Evolutionary conservation across 352 stramenopile genomes (phyloP), one percentile per base, ranked within the genome.

Genomic region (Blastocystis sp.): DNA sequence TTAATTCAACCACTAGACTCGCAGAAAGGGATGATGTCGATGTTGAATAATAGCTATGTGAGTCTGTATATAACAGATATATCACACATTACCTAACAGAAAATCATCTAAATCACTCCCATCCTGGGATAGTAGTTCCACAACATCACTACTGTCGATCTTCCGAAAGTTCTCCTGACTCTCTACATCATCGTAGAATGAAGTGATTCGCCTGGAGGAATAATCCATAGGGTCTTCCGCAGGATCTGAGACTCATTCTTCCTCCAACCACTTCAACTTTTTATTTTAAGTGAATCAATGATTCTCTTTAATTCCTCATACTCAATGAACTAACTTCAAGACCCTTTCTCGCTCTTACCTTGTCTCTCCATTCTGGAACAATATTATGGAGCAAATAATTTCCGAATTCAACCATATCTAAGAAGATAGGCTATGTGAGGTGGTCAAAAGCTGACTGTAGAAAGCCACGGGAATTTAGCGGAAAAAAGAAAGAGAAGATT

Each of bases 301-400:
- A 84, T 84, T 27, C 27, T 84, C 48, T 84, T 84, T 30, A 84
- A 40, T 51, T 30, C 15, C 22, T 84, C 73, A 84, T 84, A 84
- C 53, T 84, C 56, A 24, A 84, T 68, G 44, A 68, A 84, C 73
- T 84, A 42, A 24, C 35, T 66, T 24, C 6, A 37, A 17, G 59
- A 19, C 48, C 27, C 44, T 27, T 7, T 13, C 17, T 22, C 7
- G 51, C 11, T 5, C 9, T 9, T 69, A 84, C 73, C 30, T 84
- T 84, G 33, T 84, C 73, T 48, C 51, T 84, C 73, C 73, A 84
- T 30, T 84, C 73, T 30, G 73, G 73, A 48, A 84, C 73, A 57
- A 84, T 66, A 53, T 84, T 64, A 27, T 66, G 17, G 15, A 84
- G 40, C 17, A 84, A 42, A 30, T 84, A 84, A 7, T 84, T 33